Conservation (phyloP, 2,329 filamentous ascomycete species). For the Fusarium coffeatum region DNA sequence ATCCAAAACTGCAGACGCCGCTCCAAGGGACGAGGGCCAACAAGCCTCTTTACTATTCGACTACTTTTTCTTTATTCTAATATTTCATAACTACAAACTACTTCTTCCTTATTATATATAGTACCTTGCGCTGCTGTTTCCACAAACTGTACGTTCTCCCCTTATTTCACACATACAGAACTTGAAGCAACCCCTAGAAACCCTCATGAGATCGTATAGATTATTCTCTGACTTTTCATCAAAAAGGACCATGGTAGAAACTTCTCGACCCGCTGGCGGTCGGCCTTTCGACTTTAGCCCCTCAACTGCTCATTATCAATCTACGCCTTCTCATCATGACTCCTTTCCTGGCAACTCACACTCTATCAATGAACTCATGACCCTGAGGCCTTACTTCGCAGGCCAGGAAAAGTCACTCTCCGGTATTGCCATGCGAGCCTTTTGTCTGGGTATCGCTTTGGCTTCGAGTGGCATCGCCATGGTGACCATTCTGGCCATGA, state of each 20-base stretch:
- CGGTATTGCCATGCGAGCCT: conserved; percentile 69
- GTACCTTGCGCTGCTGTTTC: background rate
- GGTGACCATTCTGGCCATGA: conserved; percentile 50
- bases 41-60: conserved; percentile 6
- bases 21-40: conserved; percentile 39
- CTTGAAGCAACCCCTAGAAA: background rate
- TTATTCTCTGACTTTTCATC: conserved; percentile 25
- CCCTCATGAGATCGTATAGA: conserved; percentile 25
- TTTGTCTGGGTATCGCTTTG: conserved; percentile 63
- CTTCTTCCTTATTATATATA: background rate
- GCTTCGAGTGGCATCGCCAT: conserved; percentile 52
- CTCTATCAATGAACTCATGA: conserved; percentile 46
- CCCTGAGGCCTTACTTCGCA: conserved; percentile 54
- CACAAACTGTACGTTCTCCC: conserved; percentile 13
- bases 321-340: conserved; percentile 26
- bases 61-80: conserved; percentile 6
- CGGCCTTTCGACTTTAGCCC: conserved; percentile 37
- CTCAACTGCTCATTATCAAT: conserved; percentile 32
- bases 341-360: conserved; percentile 27
- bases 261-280: conserved; percentile 4
- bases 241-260: conserved; percentile 32
- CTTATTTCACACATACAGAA: background rate
- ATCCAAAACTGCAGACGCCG: conserved; percentile 40
- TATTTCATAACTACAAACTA: background rate
- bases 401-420: conserved; percentile 67